Conservation (phyloP, 345 rosid species). For the Camelina hispida region DNA sequence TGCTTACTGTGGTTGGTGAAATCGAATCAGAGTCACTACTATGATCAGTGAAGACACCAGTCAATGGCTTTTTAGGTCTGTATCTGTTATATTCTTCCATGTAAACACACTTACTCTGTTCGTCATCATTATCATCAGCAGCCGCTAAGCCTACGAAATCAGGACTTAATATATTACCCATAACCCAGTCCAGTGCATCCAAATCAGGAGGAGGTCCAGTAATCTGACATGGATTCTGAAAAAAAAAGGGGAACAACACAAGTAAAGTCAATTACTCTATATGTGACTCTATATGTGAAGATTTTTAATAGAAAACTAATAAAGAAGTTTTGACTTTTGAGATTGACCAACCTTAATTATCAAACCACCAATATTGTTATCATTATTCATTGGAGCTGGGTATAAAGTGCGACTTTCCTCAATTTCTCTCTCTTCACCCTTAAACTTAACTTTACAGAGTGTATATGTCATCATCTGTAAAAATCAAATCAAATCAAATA, state of each 20-base stretch:
- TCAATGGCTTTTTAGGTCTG: conserved; percentile 19
- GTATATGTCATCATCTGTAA: conserved; percentile 29
- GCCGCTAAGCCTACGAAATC: not conserved
- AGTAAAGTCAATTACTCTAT: too few relatives aligned
- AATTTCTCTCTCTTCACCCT: conserved; percentile 23
- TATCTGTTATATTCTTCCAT: not conserved
- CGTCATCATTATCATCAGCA: conserved; percentile 6
- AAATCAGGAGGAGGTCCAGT: not conserved
- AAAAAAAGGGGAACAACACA: too few relatives aligned
- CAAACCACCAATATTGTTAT: too few relatives aligned
- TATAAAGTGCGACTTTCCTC: conserved; percentile 10
- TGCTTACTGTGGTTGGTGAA: conserved; percentile 30
- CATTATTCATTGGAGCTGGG: not conserved
- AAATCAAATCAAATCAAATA: not conserved
- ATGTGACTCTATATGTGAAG: too few relatives aligned
- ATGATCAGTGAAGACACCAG: not conserved
- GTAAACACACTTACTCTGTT: not conserved
- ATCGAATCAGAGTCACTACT: conserved; percentile 15
- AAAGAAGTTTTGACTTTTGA: not conserved
- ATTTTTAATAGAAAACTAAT: too few relatives aligned
- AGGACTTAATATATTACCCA: not conserved
- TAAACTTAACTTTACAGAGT: conserved; percentile 47
- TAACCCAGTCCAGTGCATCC: not conserved
- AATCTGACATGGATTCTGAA: not conserved
- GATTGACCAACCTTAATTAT: too few relatives aligned